Evolutionary conservation across 1,284 basidiomycete species (phyloP).

Genomic region (Sporisorium exsertum): DNA sequence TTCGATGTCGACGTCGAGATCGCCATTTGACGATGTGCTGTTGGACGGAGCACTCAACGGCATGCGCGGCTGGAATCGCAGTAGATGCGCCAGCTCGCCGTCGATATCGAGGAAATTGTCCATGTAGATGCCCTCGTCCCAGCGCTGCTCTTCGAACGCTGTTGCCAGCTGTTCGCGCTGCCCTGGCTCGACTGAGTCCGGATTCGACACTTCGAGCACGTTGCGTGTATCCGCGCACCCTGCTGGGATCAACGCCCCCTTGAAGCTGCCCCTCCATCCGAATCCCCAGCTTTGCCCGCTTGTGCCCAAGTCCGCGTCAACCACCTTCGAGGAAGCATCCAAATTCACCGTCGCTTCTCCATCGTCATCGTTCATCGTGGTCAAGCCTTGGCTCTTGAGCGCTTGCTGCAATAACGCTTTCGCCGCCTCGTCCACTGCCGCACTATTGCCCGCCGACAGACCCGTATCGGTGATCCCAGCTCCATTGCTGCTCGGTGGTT

Average conservation of each 20-base stretch:
- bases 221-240: slow-evolving; percentile 24
- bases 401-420: slow-evolving; percentile 31
- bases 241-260: slow-evolving; percentile 21
- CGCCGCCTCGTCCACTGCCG: slow-evolving; percentile 23
- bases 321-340: background rate
- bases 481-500: background rate
- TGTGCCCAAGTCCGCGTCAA: background rate
- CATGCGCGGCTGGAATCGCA: slow-evolving; percentile 13
- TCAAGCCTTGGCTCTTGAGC: slow-evolving; percentile 28
- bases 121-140: slow-evolving; percentile 54
- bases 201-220: slow-evolving; percentile 43
- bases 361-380: slow-evolving; percentile 32
- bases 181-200: slow-evolving; percentile 8
- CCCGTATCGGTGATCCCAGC: background rate
- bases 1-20: slow-evolving; percentile 14
- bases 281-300: slow-evolving; percentile 11
- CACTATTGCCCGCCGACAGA: background rate
- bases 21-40: background rate
- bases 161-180: slow-evolving; percentile 18
- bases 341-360: slow-evolving; percentile 22
- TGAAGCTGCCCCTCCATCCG: slow-evolving; percentile 16
- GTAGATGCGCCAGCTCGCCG: slow-evolving; percentile 24
- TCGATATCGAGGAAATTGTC: slow-evolving; percentile 46
- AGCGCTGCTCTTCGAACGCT: slow-evolving; percentile 30
- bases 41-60: background rate